Evolutionary conservation across 2,329 filamentous ascomycete species (phyloP).

Genomic region (Colletotrichum lupini): DNA sequence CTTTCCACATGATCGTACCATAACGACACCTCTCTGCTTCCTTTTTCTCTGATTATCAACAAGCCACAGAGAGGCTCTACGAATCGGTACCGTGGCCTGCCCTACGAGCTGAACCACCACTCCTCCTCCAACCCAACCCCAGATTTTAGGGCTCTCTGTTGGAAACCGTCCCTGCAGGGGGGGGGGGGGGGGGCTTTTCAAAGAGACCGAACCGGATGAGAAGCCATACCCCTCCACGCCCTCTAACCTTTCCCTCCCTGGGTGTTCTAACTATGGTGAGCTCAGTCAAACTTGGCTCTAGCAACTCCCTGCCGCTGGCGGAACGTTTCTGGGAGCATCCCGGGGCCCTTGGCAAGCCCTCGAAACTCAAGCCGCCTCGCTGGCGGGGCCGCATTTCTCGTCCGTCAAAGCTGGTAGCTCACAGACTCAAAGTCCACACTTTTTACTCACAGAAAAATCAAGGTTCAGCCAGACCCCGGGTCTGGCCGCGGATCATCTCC

Average conservation of each 20-base stretch:
- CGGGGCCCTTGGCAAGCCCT: not conserved
- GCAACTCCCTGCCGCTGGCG: not conserved
- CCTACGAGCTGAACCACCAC: not conserved
- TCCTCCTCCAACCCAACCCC: constrained; percentile 12
- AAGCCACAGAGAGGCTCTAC: not conserved
- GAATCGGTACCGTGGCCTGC: not conserved
- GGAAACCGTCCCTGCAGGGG: not conserved
- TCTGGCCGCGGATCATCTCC: constrained; percentile 19
- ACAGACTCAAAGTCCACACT: not conserved
- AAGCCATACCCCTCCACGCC: not conserved
- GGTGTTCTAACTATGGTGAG: too few species aligned
- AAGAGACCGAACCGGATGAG: not conserved
- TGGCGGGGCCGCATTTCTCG: not conserved
- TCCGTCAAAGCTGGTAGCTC: not conserved
- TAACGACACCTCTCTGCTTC: not conserved
- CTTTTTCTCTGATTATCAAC: not conserved
- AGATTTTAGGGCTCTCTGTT: constrained; percentile 17
- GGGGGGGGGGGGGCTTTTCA: not conserved
- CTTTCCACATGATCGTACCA: not conserved
- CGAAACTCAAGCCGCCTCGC: constrained; percentile 12
- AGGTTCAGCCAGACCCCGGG: constrained; percentile 12
- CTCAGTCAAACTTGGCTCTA: not conserved
- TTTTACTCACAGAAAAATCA: not conserved
- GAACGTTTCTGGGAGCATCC: constrained; percentile 10
- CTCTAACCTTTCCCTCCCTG: too few species aligned